Evolutionary conservation across 83 land plant species (phyloP), one percentile per base, ranked within the genome.

Genomic region (Diphasiastrum complanatum): DNA sequence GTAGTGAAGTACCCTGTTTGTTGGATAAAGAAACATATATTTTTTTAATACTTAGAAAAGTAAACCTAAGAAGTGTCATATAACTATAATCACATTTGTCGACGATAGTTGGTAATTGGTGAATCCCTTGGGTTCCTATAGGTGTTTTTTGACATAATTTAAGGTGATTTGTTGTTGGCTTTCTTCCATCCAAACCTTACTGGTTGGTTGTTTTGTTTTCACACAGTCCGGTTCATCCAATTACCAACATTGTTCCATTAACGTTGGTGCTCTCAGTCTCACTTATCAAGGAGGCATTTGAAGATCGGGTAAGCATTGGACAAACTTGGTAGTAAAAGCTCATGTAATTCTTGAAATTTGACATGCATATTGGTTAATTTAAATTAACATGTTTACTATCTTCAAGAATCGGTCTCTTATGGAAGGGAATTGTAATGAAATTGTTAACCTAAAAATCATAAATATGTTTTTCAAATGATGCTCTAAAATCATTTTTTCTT

Each of bases 231-330:
- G 99, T 93, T 54, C 69, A 74, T 66, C 99, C 99, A 22, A 63
- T 93, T 40, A 93, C 99, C 32, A 93, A 89, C 75, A 85, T 89
- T 47, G 81, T 83, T 37, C 99, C 99, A 4, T 68, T 93, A 45
- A 70, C 78, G 49, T 63, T 93, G 27, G 99, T 93, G 72, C 92
- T 93, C 22, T 69, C 86, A 48, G 87, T 80, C 11, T 89, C 99
- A 58, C 95, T 93, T 46, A 71, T 85, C 50, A 93, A 93, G 72
- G 99, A 93, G 66, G 96, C 96, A 32, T 93, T 80, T 80, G 99
- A 93, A 69, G 99, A 93, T 58, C 89, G 91, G 92, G 99, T 93
- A 56, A 75, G 96, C 96, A 32, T 93, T 80, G 78, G 99, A 93
- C 69, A 96, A 93, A 53, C 89, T 87, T 89, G 99, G 89, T 51